Conservation (phyloP, 2,329 filamentous ascomycete genomes). For the Trichoderma breve region DNA sequence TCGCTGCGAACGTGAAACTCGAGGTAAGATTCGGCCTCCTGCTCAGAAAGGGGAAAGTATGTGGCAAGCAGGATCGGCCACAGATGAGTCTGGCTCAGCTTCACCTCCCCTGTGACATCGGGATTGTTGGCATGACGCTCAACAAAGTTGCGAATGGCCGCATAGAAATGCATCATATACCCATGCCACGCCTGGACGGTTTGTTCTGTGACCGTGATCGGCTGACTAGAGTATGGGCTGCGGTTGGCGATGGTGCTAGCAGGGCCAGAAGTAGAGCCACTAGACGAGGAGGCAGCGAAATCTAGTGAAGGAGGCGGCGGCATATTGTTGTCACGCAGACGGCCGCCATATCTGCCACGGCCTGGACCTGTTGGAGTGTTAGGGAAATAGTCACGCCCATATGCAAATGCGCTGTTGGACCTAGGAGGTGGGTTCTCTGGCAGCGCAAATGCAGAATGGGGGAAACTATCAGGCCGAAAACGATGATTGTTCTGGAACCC, state of each 20-base stretch:
- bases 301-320: slow-evolving; percentile 19
- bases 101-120: slow-evolving; percentile 29
- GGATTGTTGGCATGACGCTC: slow-evolving; percentile 35
- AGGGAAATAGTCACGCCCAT: slow-evolving; percentile 30
- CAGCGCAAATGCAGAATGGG: slow-evolving; percentile 28
- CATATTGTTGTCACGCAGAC: slow-evolving; percentile 29
- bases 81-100: slow-evolving; percentile 32
- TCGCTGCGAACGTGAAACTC: slow-evolving; percentile 41
- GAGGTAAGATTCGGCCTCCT: slow-evolving; percentile 42
- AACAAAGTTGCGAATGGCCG: slow-evolving; percentile 37
- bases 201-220: slow-evolving; percentile 38
- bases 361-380: slow-evolving; percentile 31
- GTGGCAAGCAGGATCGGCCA: slow-evolving; percentile 39
- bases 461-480: slow-evolving; percentile 36
- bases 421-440: slow-evolving; percentile 25
- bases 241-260: slow-evolving; percentile 23
- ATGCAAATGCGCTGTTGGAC: slow-evolving; percentile 26
- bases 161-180: slow-evolving; percentile 39
- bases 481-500: slow-evolving; percentile 21
- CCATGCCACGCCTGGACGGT: slow-evolving; percentile 37
- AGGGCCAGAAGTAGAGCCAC: neutral
- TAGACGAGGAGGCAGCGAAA: slow-evolving; percentile 20
- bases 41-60: slow-evolving; percentile 39
- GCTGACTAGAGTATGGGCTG: slow-evolving; percentile 26
- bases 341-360: slow-evolving; percentile 31